A percentile compares a stretch with the other conserved stretches of the same genome.
These are phyloP conservation scores for Zymoseptoria tritici DNA, from an alignment of 2,329 filamentous ascomycete species.

Conservation along the genomic window DNA sequence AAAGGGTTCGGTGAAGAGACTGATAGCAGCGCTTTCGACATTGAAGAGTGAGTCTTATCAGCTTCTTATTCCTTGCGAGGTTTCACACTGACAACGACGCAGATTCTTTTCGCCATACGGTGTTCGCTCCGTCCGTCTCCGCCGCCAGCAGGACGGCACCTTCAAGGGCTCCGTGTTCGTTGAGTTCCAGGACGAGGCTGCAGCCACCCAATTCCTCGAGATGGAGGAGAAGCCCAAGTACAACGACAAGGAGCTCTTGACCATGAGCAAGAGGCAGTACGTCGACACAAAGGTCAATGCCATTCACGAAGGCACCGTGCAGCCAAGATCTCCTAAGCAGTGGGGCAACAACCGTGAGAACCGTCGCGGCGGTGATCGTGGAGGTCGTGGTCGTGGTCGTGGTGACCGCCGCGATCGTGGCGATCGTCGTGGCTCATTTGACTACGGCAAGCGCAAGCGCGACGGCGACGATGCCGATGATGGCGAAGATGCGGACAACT, in stretches of 20 bases:
- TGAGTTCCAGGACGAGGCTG: constrained; percentile 75
- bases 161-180: constrained; percentile 98
- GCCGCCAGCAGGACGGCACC: constrained; percentile 60
- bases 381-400: constrained; percentile 25
- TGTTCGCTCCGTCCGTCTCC: constrained; percentile 76
- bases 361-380: constrained; percentile 27
- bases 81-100: background rate
- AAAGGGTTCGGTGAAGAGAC: constrained; percentile 89
- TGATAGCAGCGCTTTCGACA: constrained; percentile 81
- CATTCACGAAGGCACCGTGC: constrained; percentile 37
- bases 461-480: constrained; percentile 16
- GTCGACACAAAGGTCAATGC: constrained; percentile 46
- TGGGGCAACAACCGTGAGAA: constrained; percentile 32
- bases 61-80: background rate
- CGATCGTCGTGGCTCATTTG: constrained; percentile 21
- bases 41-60: constrained; percentile 53
- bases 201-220: constrained; percentile 70
- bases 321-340: constrained; percentile 27
- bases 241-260: constrained; percentile 69
- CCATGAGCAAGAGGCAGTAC: constrained; percentile 86
- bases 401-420: constrained; percentile 18
- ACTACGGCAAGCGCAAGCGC: constrained; percentile 17
- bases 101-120: constrained; percentile 75
- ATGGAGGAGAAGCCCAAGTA: constrained; percentile 76
- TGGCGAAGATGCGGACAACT: constrained; percentile 19